phyloP scores from a whole-genome alignment of 805 yeast genomes.

The Saccharomycopsis sp. region DNA sequence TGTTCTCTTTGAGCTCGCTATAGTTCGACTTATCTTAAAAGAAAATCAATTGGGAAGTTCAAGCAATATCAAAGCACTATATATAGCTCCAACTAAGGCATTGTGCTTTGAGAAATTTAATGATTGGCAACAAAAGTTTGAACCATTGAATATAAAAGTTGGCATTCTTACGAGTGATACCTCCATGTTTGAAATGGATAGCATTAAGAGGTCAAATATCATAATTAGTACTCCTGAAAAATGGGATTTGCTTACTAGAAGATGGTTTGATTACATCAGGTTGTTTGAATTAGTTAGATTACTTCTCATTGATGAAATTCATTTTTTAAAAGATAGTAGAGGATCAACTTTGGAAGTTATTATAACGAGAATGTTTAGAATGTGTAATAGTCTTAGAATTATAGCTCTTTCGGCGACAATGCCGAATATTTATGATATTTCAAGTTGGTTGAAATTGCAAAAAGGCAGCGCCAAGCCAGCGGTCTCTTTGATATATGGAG shows the following conservation, averaged over 20 bases:
- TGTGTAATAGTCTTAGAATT: constrained; percentile 33
- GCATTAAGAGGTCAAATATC: constrained; percentile 41
- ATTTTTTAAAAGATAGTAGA: constrained; percentile 37
- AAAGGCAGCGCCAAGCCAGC: constrained; percentile 27
- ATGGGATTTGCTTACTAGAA: constrained; percentile 51
- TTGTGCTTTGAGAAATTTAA: constrained; percentile 43
- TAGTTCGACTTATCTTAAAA: constrained; percentile 30
- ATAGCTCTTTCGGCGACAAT: constrained; percentile 48
- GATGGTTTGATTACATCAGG: constrained; percentile 37
- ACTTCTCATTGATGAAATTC: constrained; percentile 43
- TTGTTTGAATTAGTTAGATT: constrained; percentile 38
- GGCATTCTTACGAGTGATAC: constrained; percentile 54
- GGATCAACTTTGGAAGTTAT: constrained; percentile 45
- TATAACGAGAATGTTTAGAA: constrained; percentile 39
- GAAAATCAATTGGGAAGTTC: constrained; percentile 24
- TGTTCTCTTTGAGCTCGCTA: constrained; percentile 46
- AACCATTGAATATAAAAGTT: constrained; percentile 34
- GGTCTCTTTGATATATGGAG: constrained; percentile 36
- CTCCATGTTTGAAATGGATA: constrained; percentile 36
- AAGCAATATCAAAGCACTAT: constrained; percentile 32
- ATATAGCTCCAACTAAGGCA: constrained; percentile 57
- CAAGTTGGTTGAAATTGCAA: constrained; percentile 34
- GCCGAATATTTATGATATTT: constrained; percentile 43
- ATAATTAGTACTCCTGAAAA: constrained; percentile 58
- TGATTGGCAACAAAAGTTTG: constrained; percentile 41